Conservation (phyloP, 2,329 filamentous ascomycete genomes). For the Sclerotinia trifoliorum region DNA sequence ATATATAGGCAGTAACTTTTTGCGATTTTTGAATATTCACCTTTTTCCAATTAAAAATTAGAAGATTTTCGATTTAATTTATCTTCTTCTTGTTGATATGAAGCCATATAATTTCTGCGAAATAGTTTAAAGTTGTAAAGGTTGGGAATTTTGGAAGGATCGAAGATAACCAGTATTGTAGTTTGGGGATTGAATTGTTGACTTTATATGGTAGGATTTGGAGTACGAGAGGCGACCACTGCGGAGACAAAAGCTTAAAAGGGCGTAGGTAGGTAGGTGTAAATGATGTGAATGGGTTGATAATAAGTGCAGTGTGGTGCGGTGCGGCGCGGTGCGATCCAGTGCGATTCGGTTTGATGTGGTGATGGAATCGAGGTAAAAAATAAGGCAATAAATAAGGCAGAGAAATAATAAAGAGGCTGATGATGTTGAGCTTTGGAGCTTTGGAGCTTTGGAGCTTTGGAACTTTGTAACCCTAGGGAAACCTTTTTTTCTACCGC, state of each 20-base stretch:
- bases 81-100: not conserved
- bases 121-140: not conserved
- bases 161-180: not conserved
- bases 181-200: not conserved
- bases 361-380: not conserved
- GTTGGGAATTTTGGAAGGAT: not conserved
- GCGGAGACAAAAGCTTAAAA: not conserved
- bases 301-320: not conserved
- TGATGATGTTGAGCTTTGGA: too few species aligned
- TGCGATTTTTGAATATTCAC: conserved; percentile 13
- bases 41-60: not conserved
- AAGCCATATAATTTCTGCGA: conserved; percentile 2
- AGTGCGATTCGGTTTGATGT: not conserved
- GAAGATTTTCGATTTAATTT: not conserved
- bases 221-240: not conserved
- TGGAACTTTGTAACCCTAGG: too few species aligned
- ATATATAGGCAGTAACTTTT: not conserved
- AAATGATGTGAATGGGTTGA: not conserved
- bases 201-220: conserved; percentile 6
- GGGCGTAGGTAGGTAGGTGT: not conserved
- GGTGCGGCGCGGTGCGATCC: too few species aligned
- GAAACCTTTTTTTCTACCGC: not conserved
- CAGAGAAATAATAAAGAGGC: not conserved
- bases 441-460: too few species aligned
- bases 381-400: not conserved